Conservation (phyloP, 352 stramenopile genomes). For the Globisporangium barbulae region DNA sequence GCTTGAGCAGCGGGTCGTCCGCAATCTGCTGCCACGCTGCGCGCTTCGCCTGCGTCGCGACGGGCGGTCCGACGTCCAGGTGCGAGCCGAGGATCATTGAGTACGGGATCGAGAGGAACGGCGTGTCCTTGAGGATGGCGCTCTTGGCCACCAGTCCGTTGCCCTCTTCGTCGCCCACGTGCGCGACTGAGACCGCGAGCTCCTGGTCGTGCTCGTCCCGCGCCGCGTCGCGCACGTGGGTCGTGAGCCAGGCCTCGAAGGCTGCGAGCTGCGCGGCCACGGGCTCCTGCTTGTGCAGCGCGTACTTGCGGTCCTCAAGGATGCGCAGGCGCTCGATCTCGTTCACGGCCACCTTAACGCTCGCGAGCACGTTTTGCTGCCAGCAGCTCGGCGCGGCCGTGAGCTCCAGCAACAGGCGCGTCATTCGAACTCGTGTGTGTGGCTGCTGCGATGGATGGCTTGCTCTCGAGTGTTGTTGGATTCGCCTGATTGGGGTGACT, state of each 20-base stretch:
- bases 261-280: slow-evolving; percentile 15
- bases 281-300: slow-evolving; percentile 17
- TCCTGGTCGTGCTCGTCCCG: background rate
- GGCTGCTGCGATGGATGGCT: background rate
- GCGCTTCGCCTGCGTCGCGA: slow-evolving; percentile 3
- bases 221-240: slow-evolving; percentile 3
- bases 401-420: slow-evolving; percentile 24
- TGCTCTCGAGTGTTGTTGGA: background rate
- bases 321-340: slow-evolving; percentile 27
- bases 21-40: slow-evolving; percentile 25
- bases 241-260: slow-evolving; percentile 33
- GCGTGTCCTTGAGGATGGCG: slow-evolving; percentile 20
- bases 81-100: slow-evolving; percentile 27
- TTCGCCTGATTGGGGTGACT: background rate
- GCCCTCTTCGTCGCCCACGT: slow-evolving; percentile 23
- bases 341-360: slow-evolving; percentile 24
- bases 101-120: slow-evolving; percentile 39
- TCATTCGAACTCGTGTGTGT: slow-evolving; percentile 8
- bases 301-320: slow-evolving; percentile 20
- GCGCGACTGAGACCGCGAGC: slow-evolving; percentile 19
- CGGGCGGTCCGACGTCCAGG: slow-evolving; percentile 16
- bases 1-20: slow-evolving; percentile 31
- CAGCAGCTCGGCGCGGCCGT: slow-evolving; percentile 31
- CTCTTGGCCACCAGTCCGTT: slow-evolving; percentile 28
- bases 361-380: slow-evolving; percentile 24